Base-by-base conservation (phyloP, 352 stramenopile species). In the Phytophthora lateralis region DNA sequence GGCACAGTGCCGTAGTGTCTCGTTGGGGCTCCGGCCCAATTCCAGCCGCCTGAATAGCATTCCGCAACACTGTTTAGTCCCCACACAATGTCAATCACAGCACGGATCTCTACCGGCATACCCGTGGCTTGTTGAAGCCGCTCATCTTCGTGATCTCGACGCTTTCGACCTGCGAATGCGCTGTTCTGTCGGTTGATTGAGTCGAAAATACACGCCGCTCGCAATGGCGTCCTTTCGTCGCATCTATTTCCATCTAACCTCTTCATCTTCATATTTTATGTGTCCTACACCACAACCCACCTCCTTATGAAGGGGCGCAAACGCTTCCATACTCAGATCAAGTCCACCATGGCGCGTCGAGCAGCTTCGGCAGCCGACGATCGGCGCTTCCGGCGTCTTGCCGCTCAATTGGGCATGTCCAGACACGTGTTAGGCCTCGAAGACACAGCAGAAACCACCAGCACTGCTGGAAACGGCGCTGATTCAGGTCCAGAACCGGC, bases 361-460 rank as follows among this genome's bases (percentile, higher is more conserved):
- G 41, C 34, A 42, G 34, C 42, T 20, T 50, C 45, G 32, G 49
- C 12, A 15, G n/a, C 52, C 6, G 30, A 50, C 55, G 59, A 76
- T 11, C 52, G 63, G 18, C 57, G 67, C 21, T 76, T 89, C 21
- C 75, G 67, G 2, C 76, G 73, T 6, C 61, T 88, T 9, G 78
- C 81, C 50, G 75, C 62, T 1, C 76, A 86, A 42, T 41, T 90
- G n/a, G 81, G 81, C n/a, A 64, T 90, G 20, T 76, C 76, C 17
- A 63, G 50, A 55, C 68, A 79, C 30, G 68, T 86, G 4, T 45
- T 84, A 48, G 43, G 44, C 0, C 30, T 41, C 2, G 63, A 71
- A 4, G 63, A 70, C 38, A 39, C 27, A 35, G 35, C 18, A 17
- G 46, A 54, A 27, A 35, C 43, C 6, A 24, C 47, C 32, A 44